Evolutionary conservation across 2,329 filamentous ascomycete genomes (phyloP), one percentile per base, ranked within the genome.

Genomic region (Fusarium miscanthi): DNA sequence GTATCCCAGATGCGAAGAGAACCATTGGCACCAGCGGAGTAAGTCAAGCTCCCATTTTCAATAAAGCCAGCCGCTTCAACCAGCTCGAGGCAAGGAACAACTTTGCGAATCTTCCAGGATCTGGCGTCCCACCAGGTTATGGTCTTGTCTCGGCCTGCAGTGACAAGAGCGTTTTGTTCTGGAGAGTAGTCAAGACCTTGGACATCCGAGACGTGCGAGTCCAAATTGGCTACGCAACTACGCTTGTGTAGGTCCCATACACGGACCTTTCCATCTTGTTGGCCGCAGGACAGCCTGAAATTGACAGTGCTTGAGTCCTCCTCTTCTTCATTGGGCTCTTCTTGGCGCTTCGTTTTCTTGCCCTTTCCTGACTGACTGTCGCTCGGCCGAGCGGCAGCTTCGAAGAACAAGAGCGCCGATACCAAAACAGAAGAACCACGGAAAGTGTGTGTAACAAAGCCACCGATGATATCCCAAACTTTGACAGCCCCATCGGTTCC

Each of bases 201-300:
- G n/a, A 99, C 93, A 74, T 98, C 93, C 14, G 96, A 98, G 27
- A 97, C 94, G 80, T 99, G 97, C 2, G 94, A 96, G 68, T 98
- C 94, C 37, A 97, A 85, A 23, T 91, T 90, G 25, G 93, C 93
- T 27, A 94, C 86, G 66, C 91, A 91, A 72, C 89, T 93, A 62
- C 93, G 89, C 83, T 94, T 97, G 82, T 95, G 91, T 64, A 99
- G 84, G 83, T 98, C 93, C 93, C 95, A 99, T 27, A 99, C 89
- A 25, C 93, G 88, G 59, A 99, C 89, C 78, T 95, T 97, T 37
- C 96, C 96, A 80, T 98, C 95, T 81, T 99, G 97, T 69, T 93
- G 94, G 70, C 95, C 96, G 38, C 94, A 97, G 9, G 94, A 95
- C 21, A 99, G 87, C 51, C 94, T 88, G 80, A 97, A 97, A 33